Evolutionary conservation across 2,329 filamentous ascomycete genomes (phyloP).

Genomic region (Fusarium tjaetaba): DNA sequence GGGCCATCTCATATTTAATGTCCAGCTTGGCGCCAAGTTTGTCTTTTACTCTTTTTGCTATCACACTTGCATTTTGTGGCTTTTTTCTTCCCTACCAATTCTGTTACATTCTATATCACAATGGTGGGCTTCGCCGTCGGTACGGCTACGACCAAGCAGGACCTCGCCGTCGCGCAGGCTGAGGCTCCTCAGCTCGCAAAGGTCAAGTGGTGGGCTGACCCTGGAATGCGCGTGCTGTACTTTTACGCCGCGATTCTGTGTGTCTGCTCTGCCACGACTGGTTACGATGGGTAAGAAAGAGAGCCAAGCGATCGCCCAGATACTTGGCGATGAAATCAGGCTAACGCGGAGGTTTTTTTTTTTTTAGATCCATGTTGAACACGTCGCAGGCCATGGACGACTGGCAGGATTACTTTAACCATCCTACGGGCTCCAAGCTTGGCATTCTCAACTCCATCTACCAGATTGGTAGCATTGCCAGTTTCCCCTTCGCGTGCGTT

Average conservation of each 20-base stretch:
- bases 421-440: conserved; percentile 51
- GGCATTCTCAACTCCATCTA: conserved; percentile 63
- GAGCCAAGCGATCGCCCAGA: background rate
- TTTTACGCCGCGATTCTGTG: conserved; percentile 63
- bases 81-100: background rate
- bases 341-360: background rate
- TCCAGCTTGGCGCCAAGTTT: conserved; percentile 9
- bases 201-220: conserved; percentile 66
- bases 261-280: conserved; percentile 69
- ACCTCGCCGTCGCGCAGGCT: conserved; percentile 52
- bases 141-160: conserved; percentile 13
- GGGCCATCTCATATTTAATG: conserved; percentile 1
- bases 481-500: conserved; percentile 21
- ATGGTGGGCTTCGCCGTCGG: conserved; percentile 6
- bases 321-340: too few relatives aligned
- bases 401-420: conserved; percentile 61
- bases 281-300: conserved; percentile 61
- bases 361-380: conserved; percentile 58
- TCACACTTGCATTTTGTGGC: background rate
- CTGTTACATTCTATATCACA: too few relatives aligned
- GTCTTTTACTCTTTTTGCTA: background rate
- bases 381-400: conserved; percentile 66
- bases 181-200: conserved; percentile 62
- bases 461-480: conserved; percentile 53
- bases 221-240: conserved; percentile 60